Evolutionary conservation across 768 basidiomycete genomes (phyloP).

Genomic region (Macrolepiota albuminosa): DNA sequence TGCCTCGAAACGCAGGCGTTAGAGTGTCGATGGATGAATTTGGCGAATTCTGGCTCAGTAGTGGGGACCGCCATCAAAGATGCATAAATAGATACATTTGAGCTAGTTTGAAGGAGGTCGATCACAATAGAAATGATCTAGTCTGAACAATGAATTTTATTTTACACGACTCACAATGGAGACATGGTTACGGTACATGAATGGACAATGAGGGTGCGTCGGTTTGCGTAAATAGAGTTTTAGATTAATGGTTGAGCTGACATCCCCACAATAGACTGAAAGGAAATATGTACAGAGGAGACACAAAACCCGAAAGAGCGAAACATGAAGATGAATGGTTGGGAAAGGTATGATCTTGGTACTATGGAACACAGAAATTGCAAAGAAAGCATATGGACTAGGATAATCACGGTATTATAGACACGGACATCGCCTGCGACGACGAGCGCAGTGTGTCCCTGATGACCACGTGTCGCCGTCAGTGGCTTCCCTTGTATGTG

Average conservation of each 20-base stretch:
- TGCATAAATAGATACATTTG: not conserved
- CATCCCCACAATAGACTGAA: constrained; percentile 6
- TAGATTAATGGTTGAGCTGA: constrained; percentile 8
- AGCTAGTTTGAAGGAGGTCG: not conserved
- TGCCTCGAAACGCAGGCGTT: not conserved
- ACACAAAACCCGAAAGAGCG: constrained; percentile 8
- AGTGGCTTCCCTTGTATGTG: constrained; percentile 19
- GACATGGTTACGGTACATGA: constrained; percentile 1
- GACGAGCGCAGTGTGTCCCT: constrained; percentile 12
- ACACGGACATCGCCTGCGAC: constrained; percentile 6
- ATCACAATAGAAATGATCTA: not conserved
- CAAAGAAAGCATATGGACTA: constrained; percentile 12
- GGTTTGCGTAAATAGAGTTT: not conserved
- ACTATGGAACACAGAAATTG: not conserved
- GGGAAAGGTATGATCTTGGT: constrained; percentile 1
- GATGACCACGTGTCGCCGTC: constrained; percentile 9
- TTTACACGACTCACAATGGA: constrained; percentile 1
- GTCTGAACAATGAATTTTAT: not conserved
- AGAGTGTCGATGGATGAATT: not conserved
- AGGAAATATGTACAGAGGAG: not conserved
- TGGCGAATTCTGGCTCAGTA: not conserved
- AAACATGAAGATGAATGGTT: not conserved
- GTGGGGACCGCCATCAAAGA: not conserved
- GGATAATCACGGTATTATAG: constrained; percentile 6
- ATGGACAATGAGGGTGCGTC: not conserved